Evolutionary conservation across 73 alveolate genomes (phyloP).

Genomic region (Paramecium bursaria): DNA sequence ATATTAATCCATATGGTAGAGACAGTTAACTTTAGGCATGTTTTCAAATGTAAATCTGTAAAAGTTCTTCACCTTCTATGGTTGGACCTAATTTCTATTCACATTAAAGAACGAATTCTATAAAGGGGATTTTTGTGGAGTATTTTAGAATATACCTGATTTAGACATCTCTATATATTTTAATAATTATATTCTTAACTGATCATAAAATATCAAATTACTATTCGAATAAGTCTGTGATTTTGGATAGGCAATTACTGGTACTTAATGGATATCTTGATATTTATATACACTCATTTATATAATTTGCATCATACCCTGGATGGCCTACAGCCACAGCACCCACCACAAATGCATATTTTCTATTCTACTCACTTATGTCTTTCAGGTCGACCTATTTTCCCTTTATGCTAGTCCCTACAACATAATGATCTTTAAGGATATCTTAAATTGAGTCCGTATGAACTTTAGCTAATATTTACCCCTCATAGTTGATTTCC

Average conservation of each 20-base stretch:
- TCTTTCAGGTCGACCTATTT: constrained; percentile 47
- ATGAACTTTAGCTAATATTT: constrained; percentile 5
- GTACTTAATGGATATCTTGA: constrained; percentile 49
- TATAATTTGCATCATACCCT: constrained; percentile 8
- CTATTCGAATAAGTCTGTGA: constrained; percentile 7
- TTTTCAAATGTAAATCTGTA: constrained; percentile 43
- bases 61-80: too few relatives aligned
- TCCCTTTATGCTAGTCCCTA: constrained; percentile 28
- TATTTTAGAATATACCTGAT: too few relatives aligned
- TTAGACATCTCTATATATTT: too few relatives aligned
- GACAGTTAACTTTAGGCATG: constrained; percentile 58
- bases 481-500: constrained; percentile 79
- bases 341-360: constrained; percentile 15
- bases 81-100: too few relatives aligned
- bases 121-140: too few relatives aligned
- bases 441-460: constrained; percentile 17
- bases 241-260: constrained; percentile 41
- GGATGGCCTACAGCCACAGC: constrained; percentile 58
- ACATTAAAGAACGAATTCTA: too few relatives aligned
- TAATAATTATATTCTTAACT: too few relatives aligned
- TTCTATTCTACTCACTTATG: background rate
- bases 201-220: constrained; percentile 16
- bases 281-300: constrained; percentile 25
- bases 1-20: constrained; percentile 43
- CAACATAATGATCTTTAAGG: constrained; percentile 8